These are phyloP conservation scores for Nicotiana noctiflora DNA, from an alignment of 257 asterid species.

Conservation along the genomic window DNA sequence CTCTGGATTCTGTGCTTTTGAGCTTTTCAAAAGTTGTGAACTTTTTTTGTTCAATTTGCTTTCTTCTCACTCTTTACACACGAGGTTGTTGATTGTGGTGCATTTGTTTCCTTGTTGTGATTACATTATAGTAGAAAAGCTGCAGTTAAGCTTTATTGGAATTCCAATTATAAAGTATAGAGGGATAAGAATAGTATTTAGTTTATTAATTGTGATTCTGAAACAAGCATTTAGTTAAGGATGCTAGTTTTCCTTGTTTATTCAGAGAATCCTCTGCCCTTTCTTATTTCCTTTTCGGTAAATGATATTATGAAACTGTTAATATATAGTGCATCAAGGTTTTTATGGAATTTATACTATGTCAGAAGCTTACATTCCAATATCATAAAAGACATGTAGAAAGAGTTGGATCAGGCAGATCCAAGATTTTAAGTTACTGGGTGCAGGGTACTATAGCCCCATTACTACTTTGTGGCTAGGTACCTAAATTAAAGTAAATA, in stretches of 20 bases:
- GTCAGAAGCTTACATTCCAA: neutral
- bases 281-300: neutral
- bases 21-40: too few species aligned
- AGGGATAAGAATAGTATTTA: neutral
- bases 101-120: too few species aligned
- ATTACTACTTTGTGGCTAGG: neutral
- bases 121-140: neutral
- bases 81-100: too few species aligned
- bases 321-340: neutral
- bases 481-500: neutral
- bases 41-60: too few species aligned
- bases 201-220: neutral
- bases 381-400: neutral
- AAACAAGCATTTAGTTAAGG: neutral
- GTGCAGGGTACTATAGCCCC: neutral
- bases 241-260: neutral
- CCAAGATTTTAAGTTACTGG: neutral
- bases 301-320: neutral
- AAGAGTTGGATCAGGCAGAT: neutral
- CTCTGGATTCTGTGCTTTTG: too few species aligned
- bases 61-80: too few species aligned
- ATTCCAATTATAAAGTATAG: neutral
- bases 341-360: neutral
- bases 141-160: neutral
- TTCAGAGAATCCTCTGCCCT: neutral